Conservation (phyloP, 192 early-diverging fungal genomes). For the Gaertneriomyces sp. region DNA sequence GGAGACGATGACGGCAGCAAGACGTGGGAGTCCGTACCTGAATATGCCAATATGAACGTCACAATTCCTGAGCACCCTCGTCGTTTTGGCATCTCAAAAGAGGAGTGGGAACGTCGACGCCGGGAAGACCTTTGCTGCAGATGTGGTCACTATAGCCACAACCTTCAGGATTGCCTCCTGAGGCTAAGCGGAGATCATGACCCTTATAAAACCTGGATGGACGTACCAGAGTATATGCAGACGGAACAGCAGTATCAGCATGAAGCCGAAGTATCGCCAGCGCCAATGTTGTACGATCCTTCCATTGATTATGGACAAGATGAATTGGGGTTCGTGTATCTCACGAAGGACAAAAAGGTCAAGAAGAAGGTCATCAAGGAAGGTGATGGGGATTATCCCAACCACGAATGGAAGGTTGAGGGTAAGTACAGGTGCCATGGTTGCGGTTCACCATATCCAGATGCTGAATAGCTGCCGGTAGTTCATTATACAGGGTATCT, state of each 20-base stretch:
- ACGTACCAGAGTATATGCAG: slow-evolving; percentile 7
- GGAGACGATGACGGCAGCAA: background rate
- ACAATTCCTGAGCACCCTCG: slow-evolving; percentile 8
- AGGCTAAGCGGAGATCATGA: background rate
- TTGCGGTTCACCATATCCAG: too few species aligned
- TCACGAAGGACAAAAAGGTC: slow-evolving; percentile 7
- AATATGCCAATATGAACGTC: slow-evolving; percentile 14
- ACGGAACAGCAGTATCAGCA: too few species aligned
- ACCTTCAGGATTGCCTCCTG: background rate
- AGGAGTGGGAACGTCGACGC: slow-evolving; percentile 2
- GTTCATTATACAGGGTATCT: slow-evolving; percentile 48
- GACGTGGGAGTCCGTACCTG: slow-evolving; percentile 8
- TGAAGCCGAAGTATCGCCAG: background rate
- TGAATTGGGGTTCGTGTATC: background rate
- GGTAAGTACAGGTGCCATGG: too few species aligned
- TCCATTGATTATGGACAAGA: slow-evolving; percentile 1
- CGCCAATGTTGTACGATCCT: background rate
- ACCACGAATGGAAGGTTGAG: too few species aligned
- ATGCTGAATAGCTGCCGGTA: background rate
- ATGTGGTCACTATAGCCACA: slow-evolving; percentile 9
- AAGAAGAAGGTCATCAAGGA: slow-evolving; percentile 18
- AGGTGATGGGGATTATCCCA: slow-evolving; percentile 3
- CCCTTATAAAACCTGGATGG: slow-evolving; percentile 2
- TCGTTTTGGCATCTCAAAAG: slow-evolving; percentile 5
- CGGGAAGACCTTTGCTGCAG: background rate